phyloP scores from a whole-genome alignment of 371 early-diverging fungal genomes.

The Lichtheimia ramosa region DNA sequence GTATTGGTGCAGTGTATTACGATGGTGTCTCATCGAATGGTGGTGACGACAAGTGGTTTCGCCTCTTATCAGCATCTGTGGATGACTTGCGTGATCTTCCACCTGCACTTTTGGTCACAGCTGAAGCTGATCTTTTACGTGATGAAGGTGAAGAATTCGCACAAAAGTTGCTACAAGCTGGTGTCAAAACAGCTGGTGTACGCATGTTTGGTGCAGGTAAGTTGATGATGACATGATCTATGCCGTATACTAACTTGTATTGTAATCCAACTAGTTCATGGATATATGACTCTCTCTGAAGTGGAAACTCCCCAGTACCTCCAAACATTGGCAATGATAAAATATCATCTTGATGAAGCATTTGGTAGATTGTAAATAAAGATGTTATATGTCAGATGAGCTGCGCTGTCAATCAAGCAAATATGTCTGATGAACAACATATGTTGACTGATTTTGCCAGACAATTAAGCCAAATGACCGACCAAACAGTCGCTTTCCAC shows the following conservation, averaged over 20 bases:
- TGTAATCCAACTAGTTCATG: conserved; percentile 10
- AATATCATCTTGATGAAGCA: background rate
- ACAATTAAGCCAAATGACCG: too few relatives aligned
- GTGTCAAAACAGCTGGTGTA: conserved; percentile 17
- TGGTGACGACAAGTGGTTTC: background rate
- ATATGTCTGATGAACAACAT: too few relatives aligned
- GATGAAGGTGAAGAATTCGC: conserved; percentile 38
- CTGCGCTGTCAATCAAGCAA: too few relatives aligned
- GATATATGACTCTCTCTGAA: conserved; percentile 6
- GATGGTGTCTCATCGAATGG: background rate
- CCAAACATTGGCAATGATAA: conserved; percentile 1
- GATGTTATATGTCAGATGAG: too few relatives aligned
- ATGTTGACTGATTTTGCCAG: too few relatives aligned
- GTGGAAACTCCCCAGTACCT: conserved; percentile 10
- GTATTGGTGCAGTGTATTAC: background rate
- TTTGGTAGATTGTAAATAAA: background rate
- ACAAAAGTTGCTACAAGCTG: conserved; percentile 21
- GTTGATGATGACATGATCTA: background rate
- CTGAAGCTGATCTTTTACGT: conserved; percentile 36
- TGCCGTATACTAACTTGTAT: too few relatives aligned
- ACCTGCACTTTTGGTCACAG: conserved; percentile 31
- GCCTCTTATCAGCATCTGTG: conserved; percentile 7
- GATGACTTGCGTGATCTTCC: conserved; percentile 33
- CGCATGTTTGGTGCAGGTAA: conserved; percentile 20
- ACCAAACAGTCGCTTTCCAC: too few relatives aligned